phyloP scores from a whole-genome alignment of 768 basidiomycete genomes.

The Rhizopogon roseolus region DNA sequence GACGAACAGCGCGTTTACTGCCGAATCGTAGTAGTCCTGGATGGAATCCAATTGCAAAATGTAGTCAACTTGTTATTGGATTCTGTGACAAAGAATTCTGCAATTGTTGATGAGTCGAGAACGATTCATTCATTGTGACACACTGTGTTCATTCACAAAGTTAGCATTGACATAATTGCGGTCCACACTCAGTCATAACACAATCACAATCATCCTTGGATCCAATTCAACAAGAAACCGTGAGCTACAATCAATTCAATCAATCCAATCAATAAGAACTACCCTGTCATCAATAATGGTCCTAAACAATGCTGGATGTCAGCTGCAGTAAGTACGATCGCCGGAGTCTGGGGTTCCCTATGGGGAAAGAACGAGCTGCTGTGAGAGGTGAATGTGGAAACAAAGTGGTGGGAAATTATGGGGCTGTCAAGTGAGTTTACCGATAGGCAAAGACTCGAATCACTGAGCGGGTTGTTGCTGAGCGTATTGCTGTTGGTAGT shows the following conservation, averaged over 20 bases:
- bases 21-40: no score
- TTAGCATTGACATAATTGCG: no score
- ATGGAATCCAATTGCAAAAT: no score
- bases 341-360: neutral
- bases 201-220: no score
- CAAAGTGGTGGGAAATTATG: neutral
- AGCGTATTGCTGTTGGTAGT: conserved; percentile 85
- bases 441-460: neutral
- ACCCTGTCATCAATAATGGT: conserved; percentile 2
- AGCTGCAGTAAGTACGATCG: conserved; percentile 1
- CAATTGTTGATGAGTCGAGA: no score
- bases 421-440: neutral
- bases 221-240: neutral
- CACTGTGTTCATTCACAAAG: no score
- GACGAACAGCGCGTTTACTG: no score
- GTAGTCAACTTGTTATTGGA: no score
- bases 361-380: neutral
- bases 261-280: conserved; percentile 1
- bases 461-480: conserved; percentile 48
- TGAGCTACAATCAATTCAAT: conserved; percentile 2
- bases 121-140: no score
- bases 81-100: no score
- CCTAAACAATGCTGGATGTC: conserved; percentile 3
- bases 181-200: no score
- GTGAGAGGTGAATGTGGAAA: neutral